Evolutionary conservation across 2,329 filamentous ascomycete species (phyloP), one percentile per base, ranked within the genome.

Genomic region (Achaetomium macrosporum): DNA sequence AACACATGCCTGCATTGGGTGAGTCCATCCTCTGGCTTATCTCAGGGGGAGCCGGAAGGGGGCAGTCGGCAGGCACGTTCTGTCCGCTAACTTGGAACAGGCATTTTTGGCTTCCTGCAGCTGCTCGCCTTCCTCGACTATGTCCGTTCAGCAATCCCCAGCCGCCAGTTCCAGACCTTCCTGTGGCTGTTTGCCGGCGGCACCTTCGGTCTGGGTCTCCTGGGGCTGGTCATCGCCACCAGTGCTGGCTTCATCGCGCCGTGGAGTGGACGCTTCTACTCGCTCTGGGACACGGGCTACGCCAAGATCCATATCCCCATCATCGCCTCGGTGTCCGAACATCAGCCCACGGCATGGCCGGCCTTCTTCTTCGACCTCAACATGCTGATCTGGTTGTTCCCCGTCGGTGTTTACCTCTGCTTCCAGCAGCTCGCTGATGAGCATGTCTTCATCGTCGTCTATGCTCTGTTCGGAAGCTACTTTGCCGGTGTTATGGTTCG

Each of bases 291-390:
- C 69, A 99, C 93, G 6, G 87, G 90, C 64, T 99, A 99, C 68
- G 93, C 93, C 65, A 99, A 99, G 79, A 95, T 97, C 59, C 93
- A 99, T 67, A 99, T 99, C 67, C 93, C 93, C 57, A 99, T 99
- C 68, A 99, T 99, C 69, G 93, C 93, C 3, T 99, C 93, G n/a
- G 93, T 99, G 43, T 99, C 93, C 1, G 93, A 99, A 74, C 93
- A 99, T 75, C 93, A 99, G 74, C 93, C 93, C 50, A 99, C 93
- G 36, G 93, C 93, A 41, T 99, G 93, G 93, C 93, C 93, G 2
- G 90, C 95, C 15, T 99, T 96, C 79, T 99, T 99, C 77, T 99
- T 99, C 71, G 93, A 99, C 66, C 79, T 99, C 63, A 96, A 95
- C 76, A 84, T 99, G 76, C 81, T 99, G 65, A 96, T 99, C 73